Evolutionary conservation across 2,329 filamentous ascomycete genomes (phyloP).

Genomic region (Thielaviopsis ethacetica): DNA sequence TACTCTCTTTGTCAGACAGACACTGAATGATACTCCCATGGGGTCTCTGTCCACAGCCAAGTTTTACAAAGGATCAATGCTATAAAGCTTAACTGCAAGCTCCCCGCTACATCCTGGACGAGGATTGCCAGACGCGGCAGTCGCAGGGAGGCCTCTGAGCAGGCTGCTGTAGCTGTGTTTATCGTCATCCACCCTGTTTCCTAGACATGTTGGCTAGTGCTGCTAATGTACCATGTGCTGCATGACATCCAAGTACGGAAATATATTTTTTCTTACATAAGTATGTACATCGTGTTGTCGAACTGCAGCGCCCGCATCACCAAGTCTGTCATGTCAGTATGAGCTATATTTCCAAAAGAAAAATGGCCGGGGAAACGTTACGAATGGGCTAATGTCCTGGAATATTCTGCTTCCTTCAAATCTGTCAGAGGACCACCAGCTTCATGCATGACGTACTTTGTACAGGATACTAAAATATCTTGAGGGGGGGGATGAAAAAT

Average conservation of each 20-base stretch:
- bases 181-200: not conserved
- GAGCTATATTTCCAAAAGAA: not conserved
- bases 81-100: not conserved
- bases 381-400: not conserved
- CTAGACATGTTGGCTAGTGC: not conserved
- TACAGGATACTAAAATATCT: not conserved
- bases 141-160: not conserved
- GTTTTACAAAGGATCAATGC: not conserved
- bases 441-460: not conserved
- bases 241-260: not conserved
- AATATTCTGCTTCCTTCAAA: not conserved
- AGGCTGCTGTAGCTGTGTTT: not conserved
- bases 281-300: not conserved
- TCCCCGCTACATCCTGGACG: not conserved
- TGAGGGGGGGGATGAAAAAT: not conserved
- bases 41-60: too few relatives aligned
- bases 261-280: not conserved
- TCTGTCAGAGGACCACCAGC: not conserved
- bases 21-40: too few relatives aligned
- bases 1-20: too few relatives aligned
- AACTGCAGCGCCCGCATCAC: not conserved
- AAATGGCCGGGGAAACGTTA: not conserved
- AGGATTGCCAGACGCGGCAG: not conserved
- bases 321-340: not conserved
- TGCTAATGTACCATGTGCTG: not conserved